Conservation (phyloP, 345 rosid species). For the Eucalyptus grandis region DNA sequence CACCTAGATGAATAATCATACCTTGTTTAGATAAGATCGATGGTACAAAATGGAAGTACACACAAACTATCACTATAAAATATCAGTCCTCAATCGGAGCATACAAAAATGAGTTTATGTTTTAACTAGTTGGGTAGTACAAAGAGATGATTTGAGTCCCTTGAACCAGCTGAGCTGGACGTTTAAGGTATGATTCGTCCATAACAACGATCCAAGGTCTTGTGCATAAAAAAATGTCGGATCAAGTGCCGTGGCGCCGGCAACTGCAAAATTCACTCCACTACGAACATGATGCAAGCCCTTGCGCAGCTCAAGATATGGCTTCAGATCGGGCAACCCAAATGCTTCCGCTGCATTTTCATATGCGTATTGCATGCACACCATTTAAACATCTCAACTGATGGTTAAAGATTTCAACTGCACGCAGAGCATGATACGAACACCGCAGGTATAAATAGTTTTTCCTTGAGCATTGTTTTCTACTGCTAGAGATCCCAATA, state of each 20-base stretch:
- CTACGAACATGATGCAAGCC: background rate
- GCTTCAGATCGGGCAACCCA: conserved; percentile 34
- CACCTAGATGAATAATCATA: background rate
- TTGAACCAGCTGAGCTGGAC: conserved; percentile 54
- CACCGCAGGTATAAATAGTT: too few relatives aligned
- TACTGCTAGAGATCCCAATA: background rate
- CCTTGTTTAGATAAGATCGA: background rate
- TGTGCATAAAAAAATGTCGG: conserved; percentile 19
- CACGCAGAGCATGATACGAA: too few relatives aligned
- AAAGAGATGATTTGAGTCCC: conserved; percentile 38
- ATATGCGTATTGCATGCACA: background rate
- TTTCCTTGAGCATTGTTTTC: background rate
- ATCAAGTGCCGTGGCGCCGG: conserved; percentile 56
- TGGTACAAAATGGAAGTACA: background rate
- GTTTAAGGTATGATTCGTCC: conserved; percentile 32
- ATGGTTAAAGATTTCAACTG: background rate
- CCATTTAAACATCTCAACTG: background rate
- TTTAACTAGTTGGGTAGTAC: conserved; percentile 29
- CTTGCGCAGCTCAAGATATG: conserved; percentile 21
- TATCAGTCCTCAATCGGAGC: background rate
- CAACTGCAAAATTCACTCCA: conserved; percentile 58
- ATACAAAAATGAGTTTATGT: background rate
- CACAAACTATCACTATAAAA: background rate
- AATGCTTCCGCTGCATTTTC: conserved; percentile 46
- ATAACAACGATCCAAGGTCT: conserved; percentile 12